Evolutionary conservation across 164 flowering plant genomes (phyloP).

Genomic region (Liriodendron chinense): DNA sequence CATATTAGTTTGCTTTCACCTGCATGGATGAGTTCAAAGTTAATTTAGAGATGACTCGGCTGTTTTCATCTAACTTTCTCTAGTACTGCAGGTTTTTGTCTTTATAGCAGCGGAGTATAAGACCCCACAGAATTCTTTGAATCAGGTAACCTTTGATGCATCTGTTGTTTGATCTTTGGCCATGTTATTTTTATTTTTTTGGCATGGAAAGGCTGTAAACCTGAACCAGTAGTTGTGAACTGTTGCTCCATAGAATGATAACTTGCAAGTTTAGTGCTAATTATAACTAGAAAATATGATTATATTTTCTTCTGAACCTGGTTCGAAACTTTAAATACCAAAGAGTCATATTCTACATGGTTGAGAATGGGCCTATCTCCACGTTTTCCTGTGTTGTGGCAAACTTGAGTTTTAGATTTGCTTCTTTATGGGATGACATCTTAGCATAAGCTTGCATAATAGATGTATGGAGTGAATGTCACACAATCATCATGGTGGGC

Average conservation of each 20-base stretch:
- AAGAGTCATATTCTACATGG: background rate
- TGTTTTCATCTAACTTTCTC: background rate
- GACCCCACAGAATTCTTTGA: slow-evolving; percentile 65
- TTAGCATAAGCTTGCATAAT: too few species aligned
- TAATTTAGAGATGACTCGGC: too few species aligned
- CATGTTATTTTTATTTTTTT: background rate
- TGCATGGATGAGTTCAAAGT: background rate
- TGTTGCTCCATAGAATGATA: background rate
- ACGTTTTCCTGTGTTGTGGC: too few species aligned
- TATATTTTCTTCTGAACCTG: background rate
- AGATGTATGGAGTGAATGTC: too few species aligned
- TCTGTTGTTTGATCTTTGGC: background rate
- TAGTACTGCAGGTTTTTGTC: slow-evolving; percentile 60
- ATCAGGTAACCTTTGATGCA: slow-evolving; percentile 46
- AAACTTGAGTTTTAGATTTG: too few species aligned
- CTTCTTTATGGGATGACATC: too few species aligned
- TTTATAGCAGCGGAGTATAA: slow-evolving; percentile 87
- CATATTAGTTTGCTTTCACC: background rate
- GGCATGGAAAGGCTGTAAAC: background rate
- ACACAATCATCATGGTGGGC: too few species aligned
- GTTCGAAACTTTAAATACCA: background rate
- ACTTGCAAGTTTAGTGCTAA: background rate
- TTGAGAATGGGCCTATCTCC: background rate
- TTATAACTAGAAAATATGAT: background rate
- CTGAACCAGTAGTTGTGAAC: background rate